Evolutionary conservation across 345 rosid genomes (phyloP).

Genomic region (Ceriops tagal): DNA sequence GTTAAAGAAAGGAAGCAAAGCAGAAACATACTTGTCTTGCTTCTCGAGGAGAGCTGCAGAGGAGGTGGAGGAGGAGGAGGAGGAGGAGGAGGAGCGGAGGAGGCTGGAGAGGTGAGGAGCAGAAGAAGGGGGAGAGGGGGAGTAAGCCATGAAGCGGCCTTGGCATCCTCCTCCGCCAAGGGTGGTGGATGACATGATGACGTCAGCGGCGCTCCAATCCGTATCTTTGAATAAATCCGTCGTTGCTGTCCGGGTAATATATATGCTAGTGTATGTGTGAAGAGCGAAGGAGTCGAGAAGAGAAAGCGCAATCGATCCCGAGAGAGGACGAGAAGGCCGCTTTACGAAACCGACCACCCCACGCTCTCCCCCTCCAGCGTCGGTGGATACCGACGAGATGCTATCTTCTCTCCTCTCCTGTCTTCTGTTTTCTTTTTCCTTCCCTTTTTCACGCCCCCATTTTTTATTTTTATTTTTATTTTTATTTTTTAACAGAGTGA

Average conservation of each 20-base stretch:
- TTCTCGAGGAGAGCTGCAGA: constrained; percentile 57
- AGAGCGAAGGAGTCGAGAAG: too few species aligned
- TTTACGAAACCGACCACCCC: constrained; percentile 8
- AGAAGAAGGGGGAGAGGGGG: constrained; percentile 83
- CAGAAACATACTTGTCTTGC: constrained; percentile 64
- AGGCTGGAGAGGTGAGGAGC: constrained; percentile 74
- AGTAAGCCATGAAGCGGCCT: constrained; percentile 75
- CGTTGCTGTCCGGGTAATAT: too few species aligned
- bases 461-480: too few species aligned
- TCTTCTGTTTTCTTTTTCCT: not conserved
- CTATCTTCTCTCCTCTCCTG: not conserved
- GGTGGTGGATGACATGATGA: constrained; percentile 15
- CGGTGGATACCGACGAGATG: constrained; percentile 11
- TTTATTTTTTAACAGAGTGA: too few species aligned
- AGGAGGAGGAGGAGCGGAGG: constrained; percentile 50
- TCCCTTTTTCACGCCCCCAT: too few species aligned
- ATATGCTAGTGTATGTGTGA: too few species aligned
- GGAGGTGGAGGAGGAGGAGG: constrained; percentile 41
- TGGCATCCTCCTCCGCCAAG: constrained; percentile 34
- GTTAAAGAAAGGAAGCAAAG: not conserved
- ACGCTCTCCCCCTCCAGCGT: constrained; percentile 8
- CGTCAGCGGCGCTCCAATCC: not conserved
- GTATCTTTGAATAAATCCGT: not conserved
- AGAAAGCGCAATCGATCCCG: not conserved
- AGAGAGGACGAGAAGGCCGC: not conserved